phyloP scores from a whole-genome alignment of 257 asterid species.

The Solanum chiquidenum region DNA sequence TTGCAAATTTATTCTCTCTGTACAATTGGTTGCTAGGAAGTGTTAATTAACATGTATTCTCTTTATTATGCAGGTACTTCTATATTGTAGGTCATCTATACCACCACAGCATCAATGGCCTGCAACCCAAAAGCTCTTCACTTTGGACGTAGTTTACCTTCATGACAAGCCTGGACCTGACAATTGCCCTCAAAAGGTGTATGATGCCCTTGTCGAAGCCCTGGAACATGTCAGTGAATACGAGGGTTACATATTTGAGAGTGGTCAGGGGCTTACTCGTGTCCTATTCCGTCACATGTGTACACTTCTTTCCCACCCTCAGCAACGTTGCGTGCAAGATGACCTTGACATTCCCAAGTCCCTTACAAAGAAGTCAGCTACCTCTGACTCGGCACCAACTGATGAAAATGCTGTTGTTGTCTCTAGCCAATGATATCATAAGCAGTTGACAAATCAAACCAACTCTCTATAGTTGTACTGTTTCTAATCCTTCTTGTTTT shows the following conservation, averaged over 20 bases:
- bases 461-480: background rate
- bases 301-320: conserved; percentile 68
- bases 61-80: conserved; percentile 41
- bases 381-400: conserved; percentile 24
- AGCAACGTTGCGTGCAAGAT: conserved; percentile 81
- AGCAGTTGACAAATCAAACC: background rate
- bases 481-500: background rate
- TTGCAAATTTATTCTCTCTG: background rate
- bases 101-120: conserved; percentile 62
- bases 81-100: conserved; percentile 78
- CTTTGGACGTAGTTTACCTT: conserved; percentile 79
- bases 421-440: conserved; percentile 30
- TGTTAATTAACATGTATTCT: background rate
- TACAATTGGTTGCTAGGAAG: background rate
- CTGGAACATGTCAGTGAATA: conserved; percentile 66
- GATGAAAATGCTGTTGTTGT: conserved; percentile 36
- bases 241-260: conserved; percentile 86
- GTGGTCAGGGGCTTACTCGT: conserved; percentile 79
- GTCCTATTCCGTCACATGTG: conserved; percentile 66
- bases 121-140: conserved; percentile 60
- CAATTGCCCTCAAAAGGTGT: conserved; percentile 84
- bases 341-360: conserved; percentile 70
- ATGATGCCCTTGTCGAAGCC: conserved; percentile 85
- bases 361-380: conserved; percentile 42
- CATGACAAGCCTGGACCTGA: conserved; percentile 95